Percentiles rank a stretch among this genome's conserved stretches.
Evolutionary conservation across 2,329 filamentous ascomycete species (phyloP).

Genomic region (Cladorrhinum sp.): DNA sequence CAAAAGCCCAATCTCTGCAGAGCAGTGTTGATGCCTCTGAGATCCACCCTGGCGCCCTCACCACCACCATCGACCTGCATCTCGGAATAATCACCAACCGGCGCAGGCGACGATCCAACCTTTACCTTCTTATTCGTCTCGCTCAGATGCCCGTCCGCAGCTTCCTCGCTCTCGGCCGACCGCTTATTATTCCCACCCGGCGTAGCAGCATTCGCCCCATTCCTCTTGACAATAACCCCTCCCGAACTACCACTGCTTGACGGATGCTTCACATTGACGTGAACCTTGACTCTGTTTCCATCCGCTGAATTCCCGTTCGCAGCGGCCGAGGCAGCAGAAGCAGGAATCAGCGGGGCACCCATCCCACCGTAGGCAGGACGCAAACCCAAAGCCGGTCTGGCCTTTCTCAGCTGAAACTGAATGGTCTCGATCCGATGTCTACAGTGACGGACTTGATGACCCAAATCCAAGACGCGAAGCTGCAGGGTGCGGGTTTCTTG

Average conservation of each 20-base stretch:
- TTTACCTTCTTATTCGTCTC: constrained; percentile 5
- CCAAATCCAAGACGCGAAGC: constrained; percentile 41
- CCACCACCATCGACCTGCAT: not conserved
- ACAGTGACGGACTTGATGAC: constrained; percentile 43
- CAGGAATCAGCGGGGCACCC: not conserved
- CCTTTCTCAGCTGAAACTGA: constrained; percentile 32
- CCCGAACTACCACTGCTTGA: not conserved
- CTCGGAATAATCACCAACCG: not conserved
- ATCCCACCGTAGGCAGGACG: not conserved
- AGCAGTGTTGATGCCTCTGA: constrained; percentile 20
- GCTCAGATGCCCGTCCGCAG: too few relatives aligned
- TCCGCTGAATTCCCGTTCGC: not conserved
- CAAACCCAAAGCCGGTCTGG: constrained; percentile 6
- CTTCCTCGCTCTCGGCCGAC: not conserved
- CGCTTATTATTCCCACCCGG: not conserved
- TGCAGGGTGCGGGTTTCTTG: constrained; percentile 42
- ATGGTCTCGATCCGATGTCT: constrained; percentile 41
- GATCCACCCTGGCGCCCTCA: not conserved
- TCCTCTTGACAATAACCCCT: not conserved
- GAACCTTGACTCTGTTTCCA: not conserved
- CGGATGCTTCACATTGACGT: not conserved
- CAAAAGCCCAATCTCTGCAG: constrained; percentile 45
- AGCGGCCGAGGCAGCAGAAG: not conserved
- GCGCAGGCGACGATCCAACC: not conserved
- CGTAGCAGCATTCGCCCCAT: not conserved